Percentiles rank a stretch among this genome's conserved stretches.
These are phyloP conservation scores for Arabidopsis suecica DNA, from an alignment of 345 rosid genomes.

Conservation along the genomic window DNA sequence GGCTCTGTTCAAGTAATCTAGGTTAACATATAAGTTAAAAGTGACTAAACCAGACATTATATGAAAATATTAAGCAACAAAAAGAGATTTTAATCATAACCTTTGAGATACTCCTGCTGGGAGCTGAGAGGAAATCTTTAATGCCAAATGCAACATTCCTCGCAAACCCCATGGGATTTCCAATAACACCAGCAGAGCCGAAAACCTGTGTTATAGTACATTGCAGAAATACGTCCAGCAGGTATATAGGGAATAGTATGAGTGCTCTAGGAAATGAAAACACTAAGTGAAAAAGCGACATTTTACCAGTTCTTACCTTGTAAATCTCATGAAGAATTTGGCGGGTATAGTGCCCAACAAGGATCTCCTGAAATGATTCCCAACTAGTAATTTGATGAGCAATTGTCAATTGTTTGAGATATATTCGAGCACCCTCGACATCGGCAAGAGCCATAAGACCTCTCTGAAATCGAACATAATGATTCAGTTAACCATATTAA, in stretches of 20 bases:
- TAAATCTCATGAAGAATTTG: constrained; percentile 95
- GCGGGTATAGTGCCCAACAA: constrained; percentile 78
- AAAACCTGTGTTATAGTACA: constrained; percentile 60
- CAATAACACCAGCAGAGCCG: constrained; percentile 98
- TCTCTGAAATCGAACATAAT: constrained; percentile 59
- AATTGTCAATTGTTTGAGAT: constrained; percentile 78
- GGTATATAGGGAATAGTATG: constrained; percentile 17
- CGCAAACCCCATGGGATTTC: constrained; percentile 96
- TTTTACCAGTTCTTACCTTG: constrained; percentile 61
- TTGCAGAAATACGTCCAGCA: constrained; percentile 9
- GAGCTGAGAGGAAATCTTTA: constrained; percentile 89
- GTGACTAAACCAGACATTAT: constrained; percentile 15
- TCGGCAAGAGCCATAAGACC: constrained; percentile 96
- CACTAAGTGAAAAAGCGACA: constrained; percentile 9
- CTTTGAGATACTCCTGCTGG: constrained; percentile 76
- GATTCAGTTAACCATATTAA: constrained; percentile 6
- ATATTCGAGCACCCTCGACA: constrained; percentile 91
- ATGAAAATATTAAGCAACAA: background rate
- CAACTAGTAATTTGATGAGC: constrained; percentile 90
- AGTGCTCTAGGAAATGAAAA: constrained; percentile 15
- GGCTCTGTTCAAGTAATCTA: constrained; percentile 62
- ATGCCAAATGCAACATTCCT: constrained; percentile 90
- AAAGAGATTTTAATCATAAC: constrained; percentile 45
- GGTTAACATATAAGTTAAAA: constrained; percentile 27
- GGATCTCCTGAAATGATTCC: constrained; percentile 92